phyloP scores from a whole-genome alignment of 2,329 filamentous ascomycete genomes.

The Nemania sp. region DNA sequence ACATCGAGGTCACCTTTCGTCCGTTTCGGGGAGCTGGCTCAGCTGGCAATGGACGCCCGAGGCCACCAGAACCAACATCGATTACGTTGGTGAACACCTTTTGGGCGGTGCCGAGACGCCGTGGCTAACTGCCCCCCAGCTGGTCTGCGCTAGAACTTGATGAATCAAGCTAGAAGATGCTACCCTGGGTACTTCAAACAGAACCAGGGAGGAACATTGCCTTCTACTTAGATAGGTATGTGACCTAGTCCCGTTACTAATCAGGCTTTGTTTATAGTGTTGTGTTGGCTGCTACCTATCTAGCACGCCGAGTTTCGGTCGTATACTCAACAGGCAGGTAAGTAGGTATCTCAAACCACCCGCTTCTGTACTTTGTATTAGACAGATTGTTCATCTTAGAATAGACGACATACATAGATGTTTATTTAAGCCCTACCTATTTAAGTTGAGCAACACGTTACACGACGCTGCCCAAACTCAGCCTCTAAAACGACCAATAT shows the following conservation, averaged over 20 bases:
- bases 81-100: not conserved
- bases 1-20: not conserved
- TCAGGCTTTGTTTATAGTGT: conserved; percentile 9
- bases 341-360: conserved; percentile 7
- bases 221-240: no score
- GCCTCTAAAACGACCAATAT: conserved; percentile 4
- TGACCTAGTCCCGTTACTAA: conserved; percentile 12
- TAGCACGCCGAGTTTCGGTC: conserved; percentile 8
- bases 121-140: conserved; percentile 3
- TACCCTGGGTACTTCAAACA: conserved; percentile 6
- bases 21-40: conserved; percentile 7
- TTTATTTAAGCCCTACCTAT: no score
- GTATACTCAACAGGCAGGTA: not conserved
- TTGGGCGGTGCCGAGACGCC: not conserved
- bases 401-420: not conserved
- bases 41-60: conserved; percentile 16
- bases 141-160: not conserved
- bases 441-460: not conserved
- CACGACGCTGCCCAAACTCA: not conserved
- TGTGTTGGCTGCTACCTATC: not conserved
- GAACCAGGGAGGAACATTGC: conserved; percentile 9
- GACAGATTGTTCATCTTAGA: not conserved
- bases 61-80: conserved; percentile 3
- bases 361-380: not conserved
- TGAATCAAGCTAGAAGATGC: conserved; percentile 10